Conservation (phyloP, 106 monocot genomes). For the Allium cepa region DNA sequence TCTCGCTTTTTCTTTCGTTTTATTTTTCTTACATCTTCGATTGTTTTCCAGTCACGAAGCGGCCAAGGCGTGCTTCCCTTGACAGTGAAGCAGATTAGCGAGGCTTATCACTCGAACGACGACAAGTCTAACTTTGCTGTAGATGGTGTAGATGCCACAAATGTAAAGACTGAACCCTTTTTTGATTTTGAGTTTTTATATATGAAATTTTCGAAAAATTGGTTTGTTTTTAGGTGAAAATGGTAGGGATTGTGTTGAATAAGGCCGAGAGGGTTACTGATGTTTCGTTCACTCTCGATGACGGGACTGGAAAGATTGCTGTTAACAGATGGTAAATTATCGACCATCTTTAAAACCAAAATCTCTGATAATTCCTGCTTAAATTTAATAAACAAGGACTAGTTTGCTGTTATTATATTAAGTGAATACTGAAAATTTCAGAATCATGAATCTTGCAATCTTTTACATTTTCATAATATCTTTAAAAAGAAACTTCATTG, state of each 20-base stretch:
- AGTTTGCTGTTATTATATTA: too few species aligned
- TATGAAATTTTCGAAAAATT: too few species aligned
- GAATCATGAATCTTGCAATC: too few species aligned
- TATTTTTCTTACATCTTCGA: background rate
- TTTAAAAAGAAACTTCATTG: too few species aligned
- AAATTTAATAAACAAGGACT: background rate
- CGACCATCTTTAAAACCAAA: background rate
- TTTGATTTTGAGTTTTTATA: background rate
- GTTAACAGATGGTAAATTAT: slow-evolving; percentile 66
- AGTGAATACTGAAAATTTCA: too few species aligned
- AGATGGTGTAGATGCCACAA: slow-evolving; percentile 66
- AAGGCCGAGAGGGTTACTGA: slow-evolving; percentile 82
- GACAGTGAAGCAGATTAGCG: slow-evolving; percentile 90
- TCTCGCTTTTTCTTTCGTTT: background rate
- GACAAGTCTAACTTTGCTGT: slow-evolving; percentile 66
- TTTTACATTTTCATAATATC: too few species aligned
- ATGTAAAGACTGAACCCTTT: slow-evolving; percentile 22
- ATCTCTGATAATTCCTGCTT: background rate
- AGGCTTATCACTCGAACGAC: slow-evolving; percentile 57
- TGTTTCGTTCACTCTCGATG: slow-evolving; percentile 74
- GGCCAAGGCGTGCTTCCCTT: slow-evolving; percentile 47
- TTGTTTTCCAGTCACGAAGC: slow-evolving; percentile 33
- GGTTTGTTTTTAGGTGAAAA: slow-evolving; percentile 42
- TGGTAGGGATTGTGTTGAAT: slow-evolving; percentile 65
- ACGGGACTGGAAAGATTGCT: slow-evolving; percentile 83